Conservation (phyloP, 192 early-diverging fungal species). For the Podila minutissima region DNA sequence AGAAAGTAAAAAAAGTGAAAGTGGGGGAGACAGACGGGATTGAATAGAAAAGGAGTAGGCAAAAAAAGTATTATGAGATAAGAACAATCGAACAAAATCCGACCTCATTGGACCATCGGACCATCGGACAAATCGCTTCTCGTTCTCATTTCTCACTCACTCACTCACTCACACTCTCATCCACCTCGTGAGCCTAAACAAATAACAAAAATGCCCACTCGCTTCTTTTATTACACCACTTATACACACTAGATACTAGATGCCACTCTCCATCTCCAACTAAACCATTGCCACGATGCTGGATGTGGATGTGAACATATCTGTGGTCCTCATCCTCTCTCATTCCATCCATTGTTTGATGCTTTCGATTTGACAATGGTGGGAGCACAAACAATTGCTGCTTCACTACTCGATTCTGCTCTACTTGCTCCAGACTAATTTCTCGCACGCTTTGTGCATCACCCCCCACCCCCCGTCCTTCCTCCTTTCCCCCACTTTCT, state of each 20-base stretch:
- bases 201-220: neutral
- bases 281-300: too few relatives aligned
- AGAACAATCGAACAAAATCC: neutral
- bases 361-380: too few relatives aligned
- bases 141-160: neutral
- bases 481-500: neutral
- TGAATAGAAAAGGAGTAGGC: too few relatives aligned
- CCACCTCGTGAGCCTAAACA: neutral
- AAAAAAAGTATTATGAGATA: too few relatives aligned
- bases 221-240: neutral
- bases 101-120: neutral
- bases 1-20: neutral
- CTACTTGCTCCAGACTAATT: neutral
- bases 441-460: slow-evolving; percentile 1
- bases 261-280: neutral
- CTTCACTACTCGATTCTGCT: neutral
- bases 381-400: neutral
- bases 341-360: neutral
- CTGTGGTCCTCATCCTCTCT: neutral
- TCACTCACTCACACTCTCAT: neutral
- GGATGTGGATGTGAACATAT: too few relatives aligned
- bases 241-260: neutral
- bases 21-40: too few relatives aligned
- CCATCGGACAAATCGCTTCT: slow-evolving; percentile 1
- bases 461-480: neutral